Conservation (phyloP, 495 filamentous ascomycete genomes). For the Extremus antarcticus region DNA sequence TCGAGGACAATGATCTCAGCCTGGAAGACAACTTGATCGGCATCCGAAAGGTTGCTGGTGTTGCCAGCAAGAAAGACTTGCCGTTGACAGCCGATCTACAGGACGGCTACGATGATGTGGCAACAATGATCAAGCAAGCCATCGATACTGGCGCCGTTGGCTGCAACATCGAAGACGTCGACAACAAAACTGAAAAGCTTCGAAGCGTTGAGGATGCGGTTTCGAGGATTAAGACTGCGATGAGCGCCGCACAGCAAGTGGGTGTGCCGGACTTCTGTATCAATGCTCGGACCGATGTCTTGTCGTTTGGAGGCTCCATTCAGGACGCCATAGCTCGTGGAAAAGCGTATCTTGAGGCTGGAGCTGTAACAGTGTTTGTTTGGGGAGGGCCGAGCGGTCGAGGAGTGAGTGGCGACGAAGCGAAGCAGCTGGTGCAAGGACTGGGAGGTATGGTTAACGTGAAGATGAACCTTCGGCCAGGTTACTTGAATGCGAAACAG, state of each 20-base stretch:
- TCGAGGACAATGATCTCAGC: neutral
- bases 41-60: neutral
- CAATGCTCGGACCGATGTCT: neutral
- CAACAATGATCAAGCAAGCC: neutral
- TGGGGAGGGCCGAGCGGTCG: neutral
- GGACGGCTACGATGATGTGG: neutral
- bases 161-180: conserved; percentile 1
- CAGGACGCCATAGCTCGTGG: neutral
- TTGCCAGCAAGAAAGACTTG: neutral
- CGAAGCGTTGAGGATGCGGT: neutral
- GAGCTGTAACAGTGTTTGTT: neutral
- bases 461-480: conserved; percentile 1
- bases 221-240: neutral
- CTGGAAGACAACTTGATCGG: neutral
- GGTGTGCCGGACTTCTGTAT: neutral
- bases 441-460: neutral
- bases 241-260: neutral
- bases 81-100: neutral
- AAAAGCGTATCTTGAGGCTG: neutral
- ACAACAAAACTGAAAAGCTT: neutral
- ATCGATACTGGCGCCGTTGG: neutral
- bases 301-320: neutral
- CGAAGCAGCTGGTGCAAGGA: neutral
- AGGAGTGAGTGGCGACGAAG: neutral
- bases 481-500: neutral